Percentiles rank a stretch among this genome's conserved stretches.
These are phyloP conservation scores for Fusarium heterosporum DNA, from an alignment of 2,329 filamentous ascomycete species.

Conservation along the genomic window DNA sequence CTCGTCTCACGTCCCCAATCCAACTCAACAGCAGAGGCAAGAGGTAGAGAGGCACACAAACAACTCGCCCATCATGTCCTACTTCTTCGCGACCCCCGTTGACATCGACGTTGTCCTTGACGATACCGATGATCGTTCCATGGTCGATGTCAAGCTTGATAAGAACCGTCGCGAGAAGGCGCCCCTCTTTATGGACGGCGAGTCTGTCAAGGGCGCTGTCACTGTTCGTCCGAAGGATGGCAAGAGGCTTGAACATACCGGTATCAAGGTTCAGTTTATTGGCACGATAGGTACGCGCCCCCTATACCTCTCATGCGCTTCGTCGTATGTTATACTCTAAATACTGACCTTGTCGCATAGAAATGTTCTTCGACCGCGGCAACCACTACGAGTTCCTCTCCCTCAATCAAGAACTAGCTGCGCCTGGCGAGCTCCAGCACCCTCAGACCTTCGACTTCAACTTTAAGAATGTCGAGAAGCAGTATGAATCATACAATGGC, in stretches of 20 bases:
- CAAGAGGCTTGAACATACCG: constrained; percentile 96
- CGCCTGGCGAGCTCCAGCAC: constrained; percentile 97
- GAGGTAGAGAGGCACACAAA: neutral
- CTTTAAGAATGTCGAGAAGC: constrained; percentile 99
- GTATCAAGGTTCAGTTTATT: constrained; percentile 99
- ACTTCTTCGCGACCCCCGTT: constrained; percentile 97
- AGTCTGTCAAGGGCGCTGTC: constrained; percentile 96
- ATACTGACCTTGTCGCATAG: constrained; percentile 58
- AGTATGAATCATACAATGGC: constrained; percentile 99
- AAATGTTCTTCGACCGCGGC: constrained; percentile 99
- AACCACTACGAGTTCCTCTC: constrained; percentile 99
- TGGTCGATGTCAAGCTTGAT: constrained; percentile 97
- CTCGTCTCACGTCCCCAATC: constrained; percentile 27
- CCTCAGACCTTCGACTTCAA: constrained; percentile 99
- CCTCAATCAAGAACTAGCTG: constrained; percentile 94
- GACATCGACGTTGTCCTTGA: constrained; percentile 99
- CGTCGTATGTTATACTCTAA: neutral
- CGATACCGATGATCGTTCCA: constrained; percentile 91
- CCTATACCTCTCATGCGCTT: constrained; percentile 20
- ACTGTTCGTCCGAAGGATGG: constrained; percentile 97
- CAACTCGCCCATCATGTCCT: constrained; percentile 76
- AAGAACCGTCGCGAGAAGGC: constrained; percentile 98
- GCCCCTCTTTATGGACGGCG: constrained; percentile 96
- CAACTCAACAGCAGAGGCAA: neutral
- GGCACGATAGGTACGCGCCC: constrained; percentile 84